Evolutionary conservation across 495 filamentous ascomycete genomes (phyloP), one percentile per base, ranked within the genome.

Genomic region (Trichoderma reesei): DNA sequence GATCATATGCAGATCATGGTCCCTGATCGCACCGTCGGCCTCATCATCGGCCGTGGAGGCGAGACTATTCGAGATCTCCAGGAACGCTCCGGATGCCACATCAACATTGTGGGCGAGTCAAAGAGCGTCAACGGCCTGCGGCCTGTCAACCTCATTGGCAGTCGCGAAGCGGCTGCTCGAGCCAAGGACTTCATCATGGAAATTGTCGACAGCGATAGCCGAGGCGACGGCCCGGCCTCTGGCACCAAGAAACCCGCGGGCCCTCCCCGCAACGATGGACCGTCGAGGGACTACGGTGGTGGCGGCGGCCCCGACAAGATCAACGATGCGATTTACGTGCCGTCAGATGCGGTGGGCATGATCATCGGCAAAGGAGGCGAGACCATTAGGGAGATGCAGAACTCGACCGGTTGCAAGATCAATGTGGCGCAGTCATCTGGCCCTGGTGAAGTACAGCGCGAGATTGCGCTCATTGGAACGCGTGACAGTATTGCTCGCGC

Each of bases 11-110:
- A 92, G 73, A 91, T 94, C 66, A 90, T 93, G 86, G 90, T 94
- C 8, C 90, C 90, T n/a, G 90, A 92, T 74, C 83, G 89, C 65
- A 93, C 90, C 3, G 90, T 93, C 63, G 90, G 90, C 63, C 77
- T 93, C 38, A 92, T 93, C 65, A 93, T 93, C 66, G 90, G 90
- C 31, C 85, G 90, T 56, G 90, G 89, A 26, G 90, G 90, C 36
- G 90, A 93, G 74, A 92, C 90, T 5, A 93, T 93, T 66, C 86
- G 92, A 41, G 93, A 97, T 73, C 84, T 93, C 14, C 90, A 94
- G 71, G 90, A 94, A 70, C 83, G 89, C 63, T 91, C 88, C 67
- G 87, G 85, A 2, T 94, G 90, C 67, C 90, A 94, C 73, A 89
- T 94, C 65, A 94, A 94, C 73, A 93, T 94, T 66, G 88, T 93